Evolutionary conservation across 2,329 filamentous ascomycete genomes (phyloP).

Genomic region (Cryphonectria radicalis): DNA sequence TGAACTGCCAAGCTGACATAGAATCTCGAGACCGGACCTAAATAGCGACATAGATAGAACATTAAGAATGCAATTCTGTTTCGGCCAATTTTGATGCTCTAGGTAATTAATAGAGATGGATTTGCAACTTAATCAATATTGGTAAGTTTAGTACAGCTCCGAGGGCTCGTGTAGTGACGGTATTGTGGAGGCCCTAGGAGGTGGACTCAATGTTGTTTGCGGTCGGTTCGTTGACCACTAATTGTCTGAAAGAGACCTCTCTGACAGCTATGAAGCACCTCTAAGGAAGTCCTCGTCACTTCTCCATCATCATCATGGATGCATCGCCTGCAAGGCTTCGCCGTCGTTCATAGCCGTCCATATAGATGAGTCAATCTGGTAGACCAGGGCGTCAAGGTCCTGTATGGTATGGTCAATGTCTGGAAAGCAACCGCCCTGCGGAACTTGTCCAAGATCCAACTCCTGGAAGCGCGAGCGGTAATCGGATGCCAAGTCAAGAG

Average conservation of each 20-base stretch:
- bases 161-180: too few relatives aligned
- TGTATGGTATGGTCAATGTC: background rate
- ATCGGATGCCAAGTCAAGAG: background rate
- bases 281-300: background rate
- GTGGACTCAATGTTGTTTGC: too few relatives aligned
- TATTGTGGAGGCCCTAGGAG: too few relatives aligned
- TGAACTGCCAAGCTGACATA: too few relatives aligned
- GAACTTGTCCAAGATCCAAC: background rate
- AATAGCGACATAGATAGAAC: too few relatives aligned
- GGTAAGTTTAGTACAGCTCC: too few relatives aligned
- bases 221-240: background rate
- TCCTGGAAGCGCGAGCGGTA: background rate
- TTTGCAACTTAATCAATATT: too few relatives aligned
- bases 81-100: too few relatives aligned
- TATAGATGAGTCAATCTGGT: background rate
- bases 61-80: too few relatives aligned
- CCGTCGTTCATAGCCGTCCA: constrained; percentile 33
- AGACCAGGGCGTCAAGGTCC: background rate
- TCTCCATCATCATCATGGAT: background rate
- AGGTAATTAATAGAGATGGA: too few relatives aligned
- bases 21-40: too few relatives aligned
- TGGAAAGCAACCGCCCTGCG: background rate
- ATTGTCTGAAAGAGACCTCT: background rate
- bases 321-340: background rate
- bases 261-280: background rate